These are phyloP conservation scores for Pythium biforme DNA, from an alignment of 352 stramenopile genomes.

Conservation along the genomic window DNA sequence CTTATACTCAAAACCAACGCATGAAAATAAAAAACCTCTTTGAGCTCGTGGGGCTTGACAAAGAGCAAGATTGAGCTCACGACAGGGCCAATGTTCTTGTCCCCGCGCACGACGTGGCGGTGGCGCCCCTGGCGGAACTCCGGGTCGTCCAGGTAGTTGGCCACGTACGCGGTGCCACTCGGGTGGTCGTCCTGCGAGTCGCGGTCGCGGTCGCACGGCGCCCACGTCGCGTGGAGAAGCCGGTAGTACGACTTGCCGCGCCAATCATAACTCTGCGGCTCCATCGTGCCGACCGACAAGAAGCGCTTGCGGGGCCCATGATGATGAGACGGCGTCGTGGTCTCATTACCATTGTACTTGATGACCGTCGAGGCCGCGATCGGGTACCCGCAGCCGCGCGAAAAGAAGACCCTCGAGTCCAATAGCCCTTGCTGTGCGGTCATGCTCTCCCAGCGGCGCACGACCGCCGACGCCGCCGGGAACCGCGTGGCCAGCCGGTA, in stretches of 20 bases:
- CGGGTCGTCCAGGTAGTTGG: constrained; percentile 84
- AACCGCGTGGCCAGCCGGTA: constrained; percentile 82
- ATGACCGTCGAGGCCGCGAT: constrained; percentile 77
- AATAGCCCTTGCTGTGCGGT: constrained; percentile 67
- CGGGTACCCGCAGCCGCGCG: constrained; percentile 79
- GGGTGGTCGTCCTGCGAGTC: constrained; percentile 79
- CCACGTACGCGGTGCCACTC: constrained; percentile 42
- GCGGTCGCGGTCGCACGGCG: constrained; percentile 62
- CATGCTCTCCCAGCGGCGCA: constrained; percentile 72
- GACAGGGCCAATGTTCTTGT: constrained; percentile 91
- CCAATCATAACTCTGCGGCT: constrained; percentile 78
- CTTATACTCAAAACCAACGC: too few species aligned
- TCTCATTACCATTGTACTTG: constrained; percentile 86
- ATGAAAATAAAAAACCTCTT: too few species aligned
- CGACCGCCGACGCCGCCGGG: constrained; percentile 67
- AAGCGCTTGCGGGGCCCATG: constrained; percentile 41
- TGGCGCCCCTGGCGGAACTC: constrained; percentile 82
- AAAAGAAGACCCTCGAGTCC: constrained; percentile 79
- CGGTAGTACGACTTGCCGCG: constrained; percentile 86
- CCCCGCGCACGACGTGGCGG: constrained; percentile 73
- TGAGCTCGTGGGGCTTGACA: constrained; percentile 94
- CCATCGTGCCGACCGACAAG: constrained; percentile 51
- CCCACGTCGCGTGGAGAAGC: constrained; percentile 77
- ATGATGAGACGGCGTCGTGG: constrained; percentile 16
- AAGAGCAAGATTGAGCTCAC: constrained; percentile 95